phyloP scores from a whole-genome alignment of 2,329 filamentous ascomycete genomes.

The Fusarium brachygibbosum region DNA sequence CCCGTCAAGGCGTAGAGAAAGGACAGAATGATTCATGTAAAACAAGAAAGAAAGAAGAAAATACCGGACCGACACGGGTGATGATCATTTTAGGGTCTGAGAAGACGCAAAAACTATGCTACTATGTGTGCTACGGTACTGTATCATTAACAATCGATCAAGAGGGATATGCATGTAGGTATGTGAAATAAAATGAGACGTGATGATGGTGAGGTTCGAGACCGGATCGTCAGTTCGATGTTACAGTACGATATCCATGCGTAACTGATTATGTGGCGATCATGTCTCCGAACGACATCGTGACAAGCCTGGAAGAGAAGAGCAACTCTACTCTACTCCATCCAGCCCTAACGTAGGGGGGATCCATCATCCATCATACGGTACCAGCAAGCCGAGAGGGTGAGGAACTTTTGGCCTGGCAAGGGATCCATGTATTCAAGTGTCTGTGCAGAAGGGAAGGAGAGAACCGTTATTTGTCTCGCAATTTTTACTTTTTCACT shows the following conservation, averaged over 20 bases:
- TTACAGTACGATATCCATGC: conserved; percentile 27
- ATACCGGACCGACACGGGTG: conserved; percentile 13
- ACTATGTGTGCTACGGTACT: conserved; percentile 2
- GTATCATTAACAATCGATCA: background rate
- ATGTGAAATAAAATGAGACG: conserved; percentile 26
- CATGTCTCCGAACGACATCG: conserved; percentile 17
- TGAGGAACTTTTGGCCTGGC: conserved; percentile 30
- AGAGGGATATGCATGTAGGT: background rate
- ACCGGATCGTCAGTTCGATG: conserved; percentile 34
- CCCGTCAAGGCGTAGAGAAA: conserved; percentile 25
- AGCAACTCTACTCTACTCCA: conserved; percentile 13
- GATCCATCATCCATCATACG: background rate
- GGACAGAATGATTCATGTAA: conserved; percentile 9
- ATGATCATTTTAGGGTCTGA: conserved; percentile 8
- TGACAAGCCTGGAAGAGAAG: conserved; percentile 8
- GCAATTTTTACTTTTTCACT: conserved; percentile 9
- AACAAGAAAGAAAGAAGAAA: background rate
- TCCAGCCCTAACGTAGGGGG: conserved; percentile 32
- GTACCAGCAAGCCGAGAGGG: background rate
- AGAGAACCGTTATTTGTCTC: conserved; percentile 28
- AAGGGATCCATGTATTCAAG: conserved; percentile 33
- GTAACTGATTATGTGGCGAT: conserved; percentile 24
- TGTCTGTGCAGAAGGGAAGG: conserved; percentile 25
- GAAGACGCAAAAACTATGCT: conserved; percentile 16
- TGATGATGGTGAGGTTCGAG: conserved; percentile 28